Evolutionary conservation across 2,329 filamentous ascomycete species (phyloP).

Genomic region (Penicillium paneum): DNA sequence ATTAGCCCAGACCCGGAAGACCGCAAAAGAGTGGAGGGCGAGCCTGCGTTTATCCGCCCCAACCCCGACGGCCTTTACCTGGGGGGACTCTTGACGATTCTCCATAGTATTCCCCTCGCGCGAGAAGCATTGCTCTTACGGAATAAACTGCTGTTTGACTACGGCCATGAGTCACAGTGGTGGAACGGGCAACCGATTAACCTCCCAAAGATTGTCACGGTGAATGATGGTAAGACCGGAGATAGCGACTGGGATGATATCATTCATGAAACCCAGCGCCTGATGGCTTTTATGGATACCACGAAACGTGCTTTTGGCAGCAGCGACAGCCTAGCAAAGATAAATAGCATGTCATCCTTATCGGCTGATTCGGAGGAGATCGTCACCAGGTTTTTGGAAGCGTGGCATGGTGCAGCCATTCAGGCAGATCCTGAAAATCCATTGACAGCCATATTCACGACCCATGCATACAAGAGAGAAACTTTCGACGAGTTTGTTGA

Average conservation of each 20-base stretch:
- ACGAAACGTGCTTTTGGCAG: conserved; percentile 60
- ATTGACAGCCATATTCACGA: conserved; percentile 47
- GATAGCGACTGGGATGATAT: conserved; percentile 45
- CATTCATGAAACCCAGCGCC: conserved; percentile 56
- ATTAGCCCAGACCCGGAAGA: conserved; percentile 53
- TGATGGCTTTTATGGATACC: conserved; percentile 60
- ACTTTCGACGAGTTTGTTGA: conserved; percentile 29
- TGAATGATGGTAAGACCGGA: conserved; percentile 33
- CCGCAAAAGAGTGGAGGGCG: conserved; percentile 46
- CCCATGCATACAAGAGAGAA: conserved; percentile 42
- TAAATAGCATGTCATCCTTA: conserved; percentile 36
- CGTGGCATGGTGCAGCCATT: conserved; percentile 49
- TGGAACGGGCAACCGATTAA: conserved; percentile 58
- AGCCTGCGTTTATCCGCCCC: conserved; percentile 59
- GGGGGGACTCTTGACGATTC: conserved; percentile 58
- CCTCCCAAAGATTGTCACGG: conserved; percentile 51
- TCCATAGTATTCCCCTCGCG: conserved; percentile 59
- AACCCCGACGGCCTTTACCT: conserved; percentile 53
- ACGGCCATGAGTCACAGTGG: conserved; percentile 58
- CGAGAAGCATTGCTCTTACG: conserved; percentile 56
- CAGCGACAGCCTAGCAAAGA: conserved; percentile 48
- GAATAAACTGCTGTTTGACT: conserved; percentile 46
- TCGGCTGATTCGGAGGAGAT: conserved; percentile 36
- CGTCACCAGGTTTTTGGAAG: conserved; percentile 47
- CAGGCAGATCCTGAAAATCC: conserved; percentile 42